These are phyloP conservation scores for Hyphodiscus hymeniophilus DNA, from an alignment of 495 filamentous ascomycete genomes.

Conservation along the genomic window DNA sequence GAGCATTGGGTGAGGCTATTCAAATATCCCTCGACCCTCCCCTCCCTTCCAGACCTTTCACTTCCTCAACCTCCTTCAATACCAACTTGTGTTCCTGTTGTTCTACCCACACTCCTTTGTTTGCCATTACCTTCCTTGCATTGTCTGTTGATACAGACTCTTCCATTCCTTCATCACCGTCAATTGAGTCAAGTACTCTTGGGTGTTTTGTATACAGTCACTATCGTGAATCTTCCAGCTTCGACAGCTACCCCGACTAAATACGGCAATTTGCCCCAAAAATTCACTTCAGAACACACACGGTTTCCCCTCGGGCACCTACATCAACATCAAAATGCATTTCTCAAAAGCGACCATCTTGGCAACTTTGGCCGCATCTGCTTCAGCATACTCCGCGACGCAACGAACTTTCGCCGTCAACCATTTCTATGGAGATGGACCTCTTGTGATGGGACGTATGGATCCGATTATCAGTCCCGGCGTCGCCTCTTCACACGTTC, in stretches of 20 bases:
- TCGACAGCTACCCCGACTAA: slow-evolving; percentile 16
- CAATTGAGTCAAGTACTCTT: slow-evolving; percentile 24
- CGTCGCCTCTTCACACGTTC: slow-evolving; percentile 47
- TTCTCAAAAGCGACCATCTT: slow-evolving; percentile 11
- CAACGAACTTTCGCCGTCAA: slow-evolving; percentile 22
- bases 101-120: background rate
- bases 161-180: slow-evolving; percentile 11
- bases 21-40: too few species aligned
- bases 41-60: too few species aligned
- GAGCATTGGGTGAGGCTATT: too few species aligned
- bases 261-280: background rate
- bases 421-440: slow-evolving; percentile 25
- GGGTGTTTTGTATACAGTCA: slow-evolving; percentile 10
- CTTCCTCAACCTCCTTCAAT: background rate
- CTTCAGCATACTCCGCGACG: slow-evolving; percentile 9
- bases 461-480: slow-evolving; percentile 63
- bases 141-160: slow-evolving; percentile 19
- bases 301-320: background rate
- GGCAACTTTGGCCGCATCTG: slow-evolving; percentile 14
- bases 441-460: slow-evolving; percentile 40
- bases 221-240: slow-evolving; percentile 8
- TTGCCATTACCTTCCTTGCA: background rate
- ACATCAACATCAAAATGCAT: slow-evolving; percentile 16
- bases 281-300: background rate
- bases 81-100: background rate